Evolutionary conservation across 192 early-diverging fungal species (phyloP).

Genomic region (Coemansia sp.): DNA sequence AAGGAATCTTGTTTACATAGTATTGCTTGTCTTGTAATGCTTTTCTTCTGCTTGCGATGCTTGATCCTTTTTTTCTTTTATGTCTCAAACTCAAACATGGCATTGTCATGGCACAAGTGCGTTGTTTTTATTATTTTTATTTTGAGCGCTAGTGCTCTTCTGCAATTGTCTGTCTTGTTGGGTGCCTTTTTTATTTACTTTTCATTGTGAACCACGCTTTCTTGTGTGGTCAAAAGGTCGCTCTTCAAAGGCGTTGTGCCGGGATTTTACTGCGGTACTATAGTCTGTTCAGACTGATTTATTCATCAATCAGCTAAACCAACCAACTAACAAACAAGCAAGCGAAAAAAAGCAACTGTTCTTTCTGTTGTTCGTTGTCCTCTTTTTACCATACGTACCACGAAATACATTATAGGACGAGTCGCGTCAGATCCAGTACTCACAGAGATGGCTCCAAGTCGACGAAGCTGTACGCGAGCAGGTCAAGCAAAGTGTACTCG

Average conservation of each 20-base stretch:
- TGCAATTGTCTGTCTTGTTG: neutral
- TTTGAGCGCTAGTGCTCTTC: neutral
- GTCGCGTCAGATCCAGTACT: slow-evolving; percentile 58
- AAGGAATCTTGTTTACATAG: neutral
- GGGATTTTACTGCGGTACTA: neutral
- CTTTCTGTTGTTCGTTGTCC: neutral
- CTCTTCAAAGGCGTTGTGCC: neutral
- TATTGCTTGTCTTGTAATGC: neutral
- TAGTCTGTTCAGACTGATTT: neutral
- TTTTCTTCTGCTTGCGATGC: neutral
- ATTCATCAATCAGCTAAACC: neutral
- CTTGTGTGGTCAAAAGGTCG: neutral
- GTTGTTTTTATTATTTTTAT: too few species aligned
- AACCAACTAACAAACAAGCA: neutral
- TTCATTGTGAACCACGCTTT: neutral
- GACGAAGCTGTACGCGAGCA: slow-evolving; percentile 59
- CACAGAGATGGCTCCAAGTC: slow-evolving; percentile 65
- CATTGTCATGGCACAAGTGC: too few species aligned
- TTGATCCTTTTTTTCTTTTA: neutral
- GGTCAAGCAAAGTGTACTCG: slow-evolving; percentile 69
- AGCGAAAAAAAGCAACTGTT: neutral
- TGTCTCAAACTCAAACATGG: neutral
- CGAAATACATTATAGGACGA: slow-evolving; percentile 35
- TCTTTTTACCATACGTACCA: neutral
- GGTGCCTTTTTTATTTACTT: neutral